phyloP scores from a whole-genome alignment of 1,284 basidiomycete species.

The Microbotryomycetes sp. region DNA sequence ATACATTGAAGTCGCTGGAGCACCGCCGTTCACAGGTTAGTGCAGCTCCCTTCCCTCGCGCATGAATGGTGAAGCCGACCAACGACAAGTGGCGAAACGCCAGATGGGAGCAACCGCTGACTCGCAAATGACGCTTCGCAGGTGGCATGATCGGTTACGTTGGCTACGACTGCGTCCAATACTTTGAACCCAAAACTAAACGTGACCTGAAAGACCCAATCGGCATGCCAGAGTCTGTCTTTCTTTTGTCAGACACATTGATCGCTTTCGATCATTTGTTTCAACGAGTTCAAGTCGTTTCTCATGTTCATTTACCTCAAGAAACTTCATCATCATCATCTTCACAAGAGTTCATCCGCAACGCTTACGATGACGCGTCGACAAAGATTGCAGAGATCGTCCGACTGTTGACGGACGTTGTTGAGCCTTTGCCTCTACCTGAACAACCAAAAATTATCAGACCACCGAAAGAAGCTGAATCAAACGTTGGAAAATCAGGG shows the following conservation, averaged over 20 bases:
- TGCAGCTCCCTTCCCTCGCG: not conserved
- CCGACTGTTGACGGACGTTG: slow-evolving; percentile 52
- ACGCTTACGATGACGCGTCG: slow-evolving; percentile 74
- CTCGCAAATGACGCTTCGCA: slow-evolving; percentile 22
- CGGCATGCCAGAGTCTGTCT: slow-evolving; percentile 85
- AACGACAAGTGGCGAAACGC: not conserved
- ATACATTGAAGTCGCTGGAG: slow-evolving; percentile 83
- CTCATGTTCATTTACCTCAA: slow-evolving; percentile 81
- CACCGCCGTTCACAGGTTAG: slow-evolving; percentile 78
- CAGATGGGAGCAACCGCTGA: not conserved
- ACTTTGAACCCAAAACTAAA: slow-evolving; percentile 90
- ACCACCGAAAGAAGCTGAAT: slow-evolving; percentile 60
- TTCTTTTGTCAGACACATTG: slow-evolving; percentile 93
- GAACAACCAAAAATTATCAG: slow-evolving; percentile 47
- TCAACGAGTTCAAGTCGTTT: slow-evolving; percentile 89
- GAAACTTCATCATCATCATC: slow-evolving; percentile 39
- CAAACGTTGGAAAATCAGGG: slow-evolving; percentile 88
- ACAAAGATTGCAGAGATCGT: slow-evolving; percentile 69
- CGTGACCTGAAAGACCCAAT: slow-evolving; percentile 63
- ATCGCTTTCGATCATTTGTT: slow-evolving; percentile 96
- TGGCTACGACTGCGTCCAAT: slow-evolving; percentile 88
- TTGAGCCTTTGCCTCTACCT: slow-evolving; percentile 52
- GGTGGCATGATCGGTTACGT: slow-evolving; percentile 98
- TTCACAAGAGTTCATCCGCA: slow-evolving; percentile 52
- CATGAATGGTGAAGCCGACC: not conserved